Conservation (phyloP, 164 flowering plant genomes). For the Litsea cubeba region DNA sequence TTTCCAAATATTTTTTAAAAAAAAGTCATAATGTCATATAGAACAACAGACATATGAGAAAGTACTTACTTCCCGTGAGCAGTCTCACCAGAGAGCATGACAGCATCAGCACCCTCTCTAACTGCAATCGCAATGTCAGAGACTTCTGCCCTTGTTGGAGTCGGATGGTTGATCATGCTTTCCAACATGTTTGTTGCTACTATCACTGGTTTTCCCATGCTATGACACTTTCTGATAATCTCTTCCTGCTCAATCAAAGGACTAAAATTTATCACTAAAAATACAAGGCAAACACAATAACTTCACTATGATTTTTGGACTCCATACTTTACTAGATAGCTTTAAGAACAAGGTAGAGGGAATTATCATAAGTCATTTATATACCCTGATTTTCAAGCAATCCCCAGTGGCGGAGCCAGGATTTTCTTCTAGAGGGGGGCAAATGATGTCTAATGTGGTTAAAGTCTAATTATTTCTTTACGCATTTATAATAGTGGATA, state of each 20-base stretch:
- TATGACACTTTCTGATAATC: constrained; percentile 74
- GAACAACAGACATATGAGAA: background rate
- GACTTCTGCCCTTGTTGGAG: constrained; percentile 98
- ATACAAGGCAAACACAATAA: background rate
- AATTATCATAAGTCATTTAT: background rate
- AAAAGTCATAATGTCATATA: no score
- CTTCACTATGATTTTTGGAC: no score
- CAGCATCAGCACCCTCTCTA: constrained; percentile 91
- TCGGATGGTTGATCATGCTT: constrained; percentile 96
- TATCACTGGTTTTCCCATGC: constrained; percentile 92
- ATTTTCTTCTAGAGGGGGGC: no score
- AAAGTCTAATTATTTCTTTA: no score
- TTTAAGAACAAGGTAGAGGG: background rate
- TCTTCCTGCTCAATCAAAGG: constrained; percentile 54
- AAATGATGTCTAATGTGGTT: no score
- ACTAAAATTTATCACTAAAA: background rate
- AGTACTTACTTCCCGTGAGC: constrained; percentile 96
- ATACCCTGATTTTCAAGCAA: background rate
- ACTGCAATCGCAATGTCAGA: constrained; percentile 99
- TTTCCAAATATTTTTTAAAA: no score
- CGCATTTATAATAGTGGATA: no score
- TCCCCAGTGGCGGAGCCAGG: background rate
- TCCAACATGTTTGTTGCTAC: constrained; percentile 99
- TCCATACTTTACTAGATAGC: background rate
- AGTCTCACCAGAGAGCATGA: constrained; percentile 99